Evolutionary conservation across 2,329 filamentous ascomycete genomes (phyloP), one percentile per base, ranked within the genome.

Genomic region (Davidsoniella neocaledoniae): DNA sequence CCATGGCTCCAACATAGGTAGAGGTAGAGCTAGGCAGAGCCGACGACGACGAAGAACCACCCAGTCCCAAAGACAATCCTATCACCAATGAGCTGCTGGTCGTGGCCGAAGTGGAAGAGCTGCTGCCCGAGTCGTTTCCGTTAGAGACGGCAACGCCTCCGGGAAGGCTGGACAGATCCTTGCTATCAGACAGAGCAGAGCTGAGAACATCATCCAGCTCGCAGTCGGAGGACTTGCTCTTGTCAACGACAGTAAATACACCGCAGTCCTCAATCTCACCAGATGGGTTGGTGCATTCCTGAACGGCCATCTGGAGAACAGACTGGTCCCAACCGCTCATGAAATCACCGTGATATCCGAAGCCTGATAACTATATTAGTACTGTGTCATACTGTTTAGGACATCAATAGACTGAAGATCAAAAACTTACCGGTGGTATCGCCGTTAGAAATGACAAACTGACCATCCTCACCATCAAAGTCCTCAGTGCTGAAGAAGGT

Each of bases 291-390:
- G 81, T 90, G 73, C 88, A 94, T 6, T 69, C 73, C 43, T 87
- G 63, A 54, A 88, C 70, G n/a, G 85, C 86, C 5, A 72, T 47
- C 62, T 87, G 77, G 36, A 91, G 72, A 63, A 86, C 78, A 3
- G 69, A 66, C 7, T 66, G 59, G 2, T 87, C 74, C 86, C 86
- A 93, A 25, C 83, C 86, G 60, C 73, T 79, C 58, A 87, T 79
- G 64, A 90, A 88, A 60, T 93, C 86, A 45, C 72, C 86, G 60
- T 91, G 77, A 61, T 86, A 86, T 36, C 83, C 81, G 56, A 71
- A 83, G 44, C 85, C 81, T 81, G 48, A 2, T 41, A 33, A 21
- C 4, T 33, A 44, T 3, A 45, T 40, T 57, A 55, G 57, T 56
- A 54, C 48, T 36, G 19, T 1, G 4, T 5, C 10, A 5, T 14